Conservation (phyloP, 345 rosid species). For the Linum lewisii region DNA sequence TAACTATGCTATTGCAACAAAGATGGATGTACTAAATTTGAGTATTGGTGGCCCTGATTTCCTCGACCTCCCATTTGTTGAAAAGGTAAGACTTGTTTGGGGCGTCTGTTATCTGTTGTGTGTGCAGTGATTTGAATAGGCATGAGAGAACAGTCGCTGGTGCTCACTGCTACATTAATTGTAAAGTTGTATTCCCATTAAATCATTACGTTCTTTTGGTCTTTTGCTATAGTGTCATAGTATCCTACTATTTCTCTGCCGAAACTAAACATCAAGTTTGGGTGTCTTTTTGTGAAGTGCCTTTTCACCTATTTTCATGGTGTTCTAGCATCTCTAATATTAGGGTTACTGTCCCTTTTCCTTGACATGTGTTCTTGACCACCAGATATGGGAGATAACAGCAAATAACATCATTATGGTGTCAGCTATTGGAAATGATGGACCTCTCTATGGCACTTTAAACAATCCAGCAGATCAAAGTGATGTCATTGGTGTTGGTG, state of each 20-base stretch:
- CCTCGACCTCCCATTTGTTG: constrained; percentile 94
- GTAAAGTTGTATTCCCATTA: neutral
- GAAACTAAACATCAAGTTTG: neutral
- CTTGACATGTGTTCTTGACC: constrained; percentile 9
- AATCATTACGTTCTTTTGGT: neutral
- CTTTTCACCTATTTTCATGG: neutral
- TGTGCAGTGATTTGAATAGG: neutral
- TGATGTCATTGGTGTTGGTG: constrained; percentile 98
- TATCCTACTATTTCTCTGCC: neutral
- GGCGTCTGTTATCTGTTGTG: constrained; percentile 5
- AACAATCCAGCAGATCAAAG: constrained; percentile 99
- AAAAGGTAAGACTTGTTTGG: constrained; percentile 49
- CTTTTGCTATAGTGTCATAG: neutral
- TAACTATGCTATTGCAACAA: constrained; percentile 86
- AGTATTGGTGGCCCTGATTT: constrained; percentile 99
- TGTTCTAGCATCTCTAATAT: neutral
- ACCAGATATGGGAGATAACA: constrained; percentile 97
- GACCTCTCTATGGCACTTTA: constrained; percentile 92
- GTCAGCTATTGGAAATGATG: constrained; percentile 99
- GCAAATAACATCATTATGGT: constrained; percentile 97
- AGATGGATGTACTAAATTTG: constrained; percentile 93
- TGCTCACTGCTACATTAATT: neutral
- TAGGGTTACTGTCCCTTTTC: neutral
- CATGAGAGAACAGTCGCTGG: neutral
- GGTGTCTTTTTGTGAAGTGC: neutral